Percentiles rank a stretch among this genome's conserved stretches.
phyloP scores from a whole-genome alignment of 2,329 filamentous ascomycete species.

The Aspergillus unguis region DNA sequence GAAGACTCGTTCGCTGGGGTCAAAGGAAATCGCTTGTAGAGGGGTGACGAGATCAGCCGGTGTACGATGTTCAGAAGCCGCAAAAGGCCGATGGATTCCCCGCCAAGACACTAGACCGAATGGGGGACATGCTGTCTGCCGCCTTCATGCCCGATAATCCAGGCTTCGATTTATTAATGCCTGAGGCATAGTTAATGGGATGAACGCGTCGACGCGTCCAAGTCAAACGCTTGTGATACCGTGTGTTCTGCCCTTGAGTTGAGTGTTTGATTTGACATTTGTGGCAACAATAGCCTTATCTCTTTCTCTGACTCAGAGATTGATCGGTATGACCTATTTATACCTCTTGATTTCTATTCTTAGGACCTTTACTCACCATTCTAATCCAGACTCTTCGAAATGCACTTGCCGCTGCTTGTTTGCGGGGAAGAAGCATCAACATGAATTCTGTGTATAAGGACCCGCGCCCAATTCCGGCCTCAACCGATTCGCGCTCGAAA shows the following conservation, averaged over 20 bases:
- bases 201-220: constrained; percentile 32
- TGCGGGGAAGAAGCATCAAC: constrained; percentile 15
- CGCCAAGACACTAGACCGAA: constrained; percentile 29
- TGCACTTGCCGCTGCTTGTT: constrained; percentile 21
- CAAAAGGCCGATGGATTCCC: constrained; percentile 33
- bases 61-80: constrained; percentile 38
- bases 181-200: constrained; percentile 22
- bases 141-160: constrained; percentile 23
- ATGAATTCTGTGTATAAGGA: constrained; percentile 26
- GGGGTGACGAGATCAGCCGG: constrained; percentile 28
- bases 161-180: constrained; percentile 18
- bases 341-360: neutral
- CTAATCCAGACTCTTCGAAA: constrained; percentile 19
- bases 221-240: constrained; percentile 7
- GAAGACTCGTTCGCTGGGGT: constrained; percentile 21
- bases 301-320: neutral
- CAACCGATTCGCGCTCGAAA: constrained; percentile 53
- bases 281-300: neutral
- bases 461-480: constrained; percentile 39
- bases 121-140: constrained; percentile 23
- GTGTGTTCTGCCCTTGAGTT: neutral
- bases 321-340: neutral
- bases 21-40: constrained; percentile 22
- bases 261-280: neutral
- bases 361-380: constrained; percentile 10